Percentiles rank a stretch among this genome's conserved stretches.
Evolutionary conservation across 2,329 filamentous ascomycete species (phyloP).

Genomic region (Penicillium sp.): DNA sequence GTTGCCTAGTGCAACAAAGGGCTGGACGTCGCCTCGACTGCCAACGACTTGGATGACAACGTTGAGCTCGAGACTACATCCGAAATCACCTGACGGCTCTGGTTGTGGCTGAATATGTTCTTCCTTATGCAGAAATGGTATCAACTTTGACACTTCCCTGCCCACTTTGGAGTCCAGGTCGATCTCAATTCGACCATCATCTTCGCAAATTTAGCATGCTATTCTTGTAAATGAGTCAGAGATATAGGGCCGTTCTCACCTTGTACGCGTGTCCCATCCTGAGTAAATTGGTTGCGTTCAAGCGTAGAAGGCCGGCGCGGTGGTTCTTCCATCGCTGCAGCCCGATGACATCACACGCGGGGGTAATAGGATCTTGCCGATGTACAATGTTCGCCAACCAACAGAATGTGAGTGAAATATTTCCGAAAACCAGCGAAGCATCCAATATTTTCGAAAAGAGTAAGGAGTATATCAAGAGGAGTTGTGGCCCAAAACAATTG

Average conservation of each 20-base stretch:
- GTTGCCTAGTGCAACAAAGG: slow-evolving; percentile 56
- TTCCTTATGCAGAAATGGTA: slow-evolving; percentile 9
- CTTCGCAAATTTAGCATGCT: neutral
- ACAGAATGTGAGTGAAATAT: neutral
- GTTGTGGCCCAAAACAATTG: neutral
- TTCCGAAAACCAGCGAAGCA: fast-evolving
- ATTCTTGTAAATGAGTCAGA: fast-evolving
- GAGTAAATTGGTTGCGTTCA: neutral
- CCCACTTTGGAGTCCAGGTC: slow-evolving; percentile 22
- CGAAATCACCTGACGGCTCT: neutral
- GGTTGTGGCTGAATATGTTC: neutral
- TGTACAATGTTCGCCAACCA: neutral
- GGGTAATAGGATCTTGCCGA: too few species aligned
- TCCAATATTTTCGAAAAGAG: neutral
- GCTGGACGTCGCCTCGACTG: slow-evolving; percentile 57
- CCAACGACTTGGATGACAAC: slow-evolving; percentile 56
- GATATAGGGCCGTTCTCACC: neutral
- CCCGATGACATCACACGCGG: slow-evolving; percentile 4
- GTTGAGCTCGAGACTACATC: slow-evolving; percentile 36
- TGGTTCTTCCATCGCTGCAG: slow-evolving; percentile 1
- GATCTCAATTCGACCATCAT: slow-evolving; percentile 23
- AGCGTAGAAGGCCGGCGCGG: neutral
- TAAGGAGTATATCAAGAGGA: neutral
- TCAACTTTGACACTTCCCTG: slow-evolving; percentile 15
- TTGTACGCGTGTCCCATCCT: neutral